A percentile compares a stretch with the other conserved stretches of the same genome.
Evolutionary conservation across 2,329 filamentous ascomycete species (phyloP).

Genomic region (Fusarium citri): DNA sequence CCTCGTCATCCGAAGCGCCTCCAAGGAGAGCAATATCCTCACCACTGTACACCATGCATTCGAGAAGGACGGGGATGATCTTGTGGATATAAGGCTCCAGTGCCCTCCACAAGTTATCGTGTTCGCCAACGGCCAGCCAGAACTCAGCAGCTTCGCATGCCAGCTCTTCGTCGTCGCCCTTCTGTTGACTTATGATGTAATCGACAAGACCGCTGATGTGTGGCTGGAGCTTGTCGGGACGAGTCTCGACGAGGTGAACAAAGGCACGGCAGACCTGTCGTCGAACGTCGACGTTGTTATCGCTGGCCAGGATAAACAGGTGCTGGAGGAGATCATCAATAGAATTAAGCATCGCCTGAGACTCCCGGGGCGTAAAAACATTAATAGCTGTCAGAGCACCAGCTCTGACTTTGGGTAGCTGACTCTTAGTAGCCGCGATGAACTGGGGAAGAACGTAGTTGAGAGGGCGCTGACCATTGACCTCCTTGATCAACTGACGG

Average conservation of each 20-base stretch:
- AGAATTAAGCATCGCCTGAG: slow-evolving; percentile 82
- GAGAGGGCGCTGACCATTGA: slow-evolving; percentile 88
- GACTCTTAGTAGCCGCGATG: slow-evolving; percentile 84
- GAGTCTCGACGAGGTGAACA: slow-evolving; percentile 89
- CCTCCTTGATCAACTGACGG: slow-evolving; percentile 85
- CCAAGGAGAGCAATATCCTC: slow-evolving; percentile 91
- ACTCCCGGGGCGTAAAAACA: slow-evolving; percentile 87
- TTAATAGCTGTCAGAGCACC: slow-evolving; percentile 88
- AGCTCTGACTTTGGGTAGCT: slow-evolving; percentile 80
- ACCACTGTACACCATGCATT: slow-evolving; percentile 96
- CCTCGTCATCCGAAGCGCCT: slow-evolving; percentile 87
- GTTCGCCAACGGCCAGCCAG: slow-evolving; percentile 93
- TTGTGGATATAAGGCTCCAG: slow-evolving; percentile 82
- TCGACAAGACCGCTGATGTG: slow-evolving; percentile 90
- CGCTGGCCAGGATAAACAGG: slow-evolving; percentile 83
- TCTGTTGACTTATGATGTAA: slow-evolving; percentile 92
- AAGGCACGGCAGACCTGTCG: slow-evolving; percentile 94
- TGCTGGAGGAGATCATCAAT: slow-evolving; percentile 85
- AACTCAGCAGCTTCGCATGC: slow-evolving; percentile 97
- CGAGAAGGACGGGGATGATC: slow-evolving; percentile 89
- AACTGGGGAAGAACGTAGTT: slow-evolving; percentile 91
- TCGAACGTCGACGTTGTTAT: slow-evolving; percentile 83
- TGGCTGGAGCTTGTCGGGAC: slow-evolving; percentile 89
- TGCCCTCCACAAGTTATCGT: slow-evolving; percentile 79
- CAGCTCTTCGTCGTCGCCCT: slow-evolving; percentile 86